Base-by-base conservation (phyloP, 164 flowering plant species). In the Pachysandra terminalis region DNA sequence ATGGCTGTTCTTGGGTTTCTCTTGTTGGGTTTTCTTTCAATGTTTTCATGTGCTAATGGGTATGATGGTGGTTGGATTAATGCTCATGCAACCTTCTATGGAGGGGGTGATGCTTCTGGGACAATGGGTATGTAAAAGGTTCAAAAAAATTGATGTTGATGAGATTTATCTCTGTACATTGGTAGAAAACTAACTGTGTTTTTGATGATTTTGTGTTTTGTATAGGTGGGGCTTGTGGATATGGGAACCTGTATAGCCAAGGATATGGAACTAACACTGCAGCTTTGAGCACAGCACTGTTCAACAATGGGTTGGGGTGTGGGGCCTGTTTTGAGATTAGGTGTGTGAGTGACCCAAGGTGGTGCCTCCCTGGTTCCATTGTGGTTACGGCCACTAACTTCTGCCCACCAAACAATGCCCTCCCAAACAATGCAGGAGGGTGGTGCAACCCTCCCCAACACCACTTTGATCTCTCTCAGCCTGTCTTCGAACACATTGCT, bases 201-300 rank as follows among this genome's bases (percentile, higher is more conserved):
- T 45, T 49, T 59, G 32, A 56, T 19, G 27, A 19, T 59, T 13
- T 53, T 58, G 19, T 37, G 21, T 60, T 65, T 60, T 24, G 56
- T 53, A 40, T 68, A 90, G 96, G 91, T 56, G 96, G 96, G 14
- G 91, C 96, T 57, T 90, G 96, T 80, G 96, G 96, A 9, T 90
- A 90, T 77, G 96, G 93, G 1, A 90, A 86, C 75, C 71, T 88
- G 19, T 86, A 85, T 72, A 88, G 89, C 65, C 85, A 88, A 65
- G 96, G 94, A 1, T 90, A 90, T 72, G 96, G 94, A 40, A 86
- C 90, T 1, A 81, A 81, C 74, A 90, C 92, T 1, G 93, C 95
- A 28, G 97, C 97, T 17, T 53, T 89, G 64, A 89, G 95, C 77
- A 82, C 91, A 13, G 87, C 88, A 1, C 68, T 91, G 72, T 89